A percentile compares a stretch with the other conserved stretches of the same genome.
Evolutionary conservation across 1,284 basidiomycete genomes (phyloP).

Genomic region (Leccinum pseudoinsigne): DNA sequence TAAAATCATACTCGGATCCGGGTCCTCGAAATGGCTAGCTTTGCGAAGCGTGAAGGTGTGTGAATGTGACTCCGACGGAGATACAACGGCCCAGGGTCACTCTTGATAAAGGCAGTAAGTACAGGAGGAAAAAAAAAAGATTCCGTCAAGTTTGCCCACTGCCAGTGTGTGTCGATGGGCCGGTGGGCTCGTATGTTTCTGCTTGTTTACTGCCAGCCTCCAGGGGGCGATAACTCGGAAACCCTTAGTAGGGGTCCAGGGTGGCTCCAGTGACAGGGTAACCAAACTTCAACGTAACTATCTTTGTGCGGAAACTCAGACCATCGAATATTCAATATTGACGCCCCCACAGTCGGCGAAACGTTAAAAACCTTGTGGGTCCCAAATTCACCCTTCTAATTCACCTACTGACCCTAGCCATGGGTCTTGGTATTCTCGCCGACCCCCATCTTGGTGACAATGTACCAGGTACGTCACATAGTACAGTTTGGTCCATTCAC

Average conservation of each 20-base stretch:
- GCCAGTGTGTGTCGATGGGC: neutral
- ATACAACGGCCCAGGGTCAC: neutral
- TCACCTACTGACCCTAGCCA: neutral
- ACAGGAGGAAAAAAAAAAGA: neutral
- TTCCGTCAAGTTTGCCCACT: neutral
- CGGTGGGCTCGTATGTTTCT: neutral
- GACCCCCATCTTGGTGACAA: constrained; percentile 1
- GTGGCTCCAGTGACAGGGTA: neutral
- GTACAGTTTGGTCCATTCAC: neutral
- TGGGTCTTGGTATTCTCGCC: constrained; percentile 1
- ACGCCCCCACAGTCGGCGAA: neutral
- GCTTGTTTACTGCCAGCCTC: neutral
- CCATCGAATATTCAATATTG: neutral
- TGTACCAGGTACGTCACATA: neutral
- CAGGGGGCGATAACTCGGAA: neutral
- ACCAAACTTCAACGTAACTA: neutral
- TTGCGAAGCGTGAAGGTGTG: neutral
- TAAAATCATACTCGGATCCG: no score
- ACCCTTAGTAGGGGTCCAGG: no score
- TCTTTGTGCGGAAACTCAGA: neutral
- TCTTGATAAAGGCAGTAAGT: neutral
- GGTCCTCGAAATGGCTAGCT: neutral
- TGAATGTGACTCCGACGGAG: neutral
- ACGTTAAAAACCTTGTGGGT: neutral
- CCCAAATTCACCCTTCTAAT: neutral